Conservation (phyloP, 192 early-diverging fungal genomes). For the Entrophospora sp. region DNA sequence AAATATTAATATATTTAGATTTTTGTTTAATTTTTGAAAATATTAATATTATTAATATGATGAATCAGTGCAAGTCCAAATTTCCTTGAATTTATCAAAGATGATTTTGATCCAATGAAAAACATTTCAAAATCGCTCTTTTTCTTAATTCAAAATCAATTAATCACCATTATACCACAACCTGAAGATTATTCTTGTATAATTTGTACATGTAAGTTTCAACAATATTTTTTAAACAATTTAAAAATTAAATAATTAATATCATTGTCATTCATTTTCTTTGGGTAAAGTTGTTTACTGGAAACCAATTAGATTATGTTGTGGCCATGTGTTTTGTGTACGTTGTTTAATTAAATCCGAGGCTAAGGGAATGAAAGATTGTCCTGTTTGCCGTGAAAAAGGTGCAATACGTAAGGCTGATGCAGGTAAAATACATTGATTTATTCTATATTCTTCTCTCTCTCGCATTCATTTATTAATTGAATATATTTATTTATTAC, state of each 20-base stretch:
- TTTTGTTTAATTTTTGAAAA: neutral
- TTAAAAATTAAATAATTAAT: too few relatives aligned
- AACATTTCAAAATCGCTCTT: neutral
- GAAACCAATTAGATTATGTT: conserved; percentile 69
- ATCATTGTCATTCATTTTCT: neutral
- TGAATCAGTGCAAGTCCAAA: neutral
- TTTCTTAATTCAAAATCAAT: conserved; percentile 39
- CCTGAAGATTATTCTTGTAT: conserved; percentile 73
- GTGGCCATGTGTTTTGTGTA: conserved; percentile 71
- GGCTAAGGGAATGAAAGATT: conserved; percentile 49
- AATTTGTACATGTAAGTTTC: conserved; percentile 57
- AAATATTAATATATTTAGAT: too few relatives aligned
- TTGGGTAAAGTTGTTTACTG: conserved; percentile 48
- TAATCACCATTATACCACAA: conserved; percentile 70
- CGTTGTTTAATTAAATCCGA: conserved; percentile 73
- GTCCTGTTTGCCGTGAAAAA: conserved; percentile 62
- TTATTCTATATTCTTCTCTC: neutral
- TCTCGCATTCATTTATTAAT: neutral
- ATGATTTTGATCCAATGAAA: too few relatives aligned
- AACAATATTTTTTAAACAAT: conserved; percentile 8
- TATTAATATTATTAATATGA: neutral
- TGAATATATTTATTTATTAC: neutral
- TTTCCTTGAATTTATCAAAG: neutral
- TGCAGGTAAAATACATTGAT: conserved; percentile 22
- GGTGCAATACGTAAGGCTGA: conserved; percentile 53